Base-by-base conservation (phyloP, 768 basidiomycete genomes). In the Boletellus sp. region DNA sequence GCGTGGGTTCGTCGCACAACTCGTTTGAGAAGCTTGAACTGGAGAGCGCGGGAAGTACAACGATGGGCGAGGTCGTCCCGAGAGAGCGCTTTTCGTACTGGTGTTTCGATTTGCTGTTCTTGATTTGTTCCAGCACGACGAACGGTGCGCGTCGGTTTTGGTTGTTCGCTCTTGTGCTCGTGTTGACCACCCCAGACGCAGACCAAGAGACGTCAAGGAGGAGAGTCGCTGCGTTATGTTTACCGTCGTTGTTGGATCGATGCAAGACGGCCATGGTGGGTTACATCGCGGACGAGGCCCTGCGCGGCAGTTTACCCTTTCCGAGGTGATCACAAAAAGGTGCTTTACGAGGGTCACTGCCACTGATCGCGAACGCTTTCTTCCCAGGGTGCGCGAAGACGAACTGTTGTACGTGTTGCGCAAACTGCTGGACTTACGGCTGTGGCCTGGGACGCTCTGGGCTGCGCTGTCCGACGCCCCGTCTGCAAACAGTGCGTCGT, bases 11-110 rank as follows among this genome's bases (percentile, higher is more conserved):
- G 32, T 57, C 59, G 1, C 46, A 28, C 13, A 48, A 53, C 17
- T 61, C 56, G 15, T 70, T 74, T 43, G 69, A 73, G 47, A 70
- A 67, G 37, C 53, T 77, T 42, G 72, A 74, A 33, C 53, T 68
- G 44, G 70, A 72, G 46, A 67, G 24, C 64, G 55, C 76, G 31
- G 89, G 87, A 12, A 84, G 78, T 31, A 90, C 90, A 3, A 78
- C 78, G 34, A 66, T 70, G 10, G 80, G 79, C 0, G 62, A 70
- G 13, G 64, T 81, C 20, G 70, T 86, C 24, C 85, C 87, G 1
- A 73, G 92, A 34, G 93, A 94, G 64, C 77, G 90, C 8, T 94
- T 94, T 63, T 85, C 89, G 7, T 94, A 90, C 70, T 94, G 92
- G 92, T 93, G 89, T 62, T 85, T 94, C 48, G 92, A 95, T 59